Evolutionary conservation across 352 stramenopile species (phyloP).

Genomic region (Globisporangium middletonii): DNA sequence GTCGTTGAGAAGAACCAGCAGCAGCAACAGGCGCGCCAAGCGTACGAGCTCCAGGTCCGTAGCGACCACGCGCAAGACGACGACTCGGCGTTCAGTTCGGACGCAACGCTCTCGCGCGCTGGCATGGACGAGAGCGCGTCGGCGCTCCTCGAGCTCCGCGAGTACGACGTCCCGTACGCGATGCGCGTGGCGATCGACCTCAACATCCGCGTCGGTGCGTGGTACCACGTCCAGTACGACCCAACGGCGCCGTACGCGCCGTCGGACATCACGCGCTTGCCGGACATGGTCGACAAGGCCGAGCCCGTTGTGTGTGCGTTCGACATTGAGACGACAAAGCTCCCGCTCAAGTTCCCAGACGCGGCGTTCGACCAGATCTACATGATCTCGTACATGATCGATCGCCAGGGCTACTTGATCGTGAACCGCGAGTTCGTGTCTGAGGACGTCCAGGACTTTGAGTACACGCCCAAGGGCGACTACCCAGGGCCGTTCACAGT

Average conservation of each 20-base stretch:
- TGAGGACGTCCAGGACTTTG: constrained; percentile 97
- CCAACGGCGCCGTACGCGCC: constrained; percentile 46
- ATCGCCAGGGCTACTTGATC: constrained; percentile 94
- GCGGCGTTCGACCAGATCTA: constrained; percentile 92
- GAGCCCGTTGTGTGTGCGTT: constrained; percentile 96
- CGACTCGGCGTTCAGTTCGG: constrained; percentile 16
- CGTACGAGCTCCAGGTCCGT: constrained; percentile 62
- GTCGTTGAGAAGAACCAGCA: constrained; percentile 62
- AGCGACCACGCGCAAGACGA: constrained; percentile 36
- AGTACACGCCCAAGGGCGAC: constrained; percentile 96
- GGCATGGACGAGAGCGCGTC: constrained; percentile 63
- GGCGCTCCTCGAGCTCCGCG: constrained; percentile 88
- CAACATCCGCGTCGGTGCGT: constrained; percentile 94
- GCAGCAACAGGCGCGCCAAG: constrained; percentile 49
- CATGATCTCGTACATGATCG: constrained; percentile 99
- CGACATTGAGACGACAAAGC: constrained; percentile 99
- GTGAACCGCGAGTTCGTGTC: constrained; percentile 96
- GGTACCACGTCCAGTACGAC: constrained; percentile 93
- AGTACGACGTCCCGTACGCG: constrained; percentile 98
- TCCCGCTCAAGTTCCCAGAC: constrained; percentile 98
- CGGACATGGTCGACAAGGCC: constrained; percentile 90
- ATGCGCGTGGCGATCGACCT: constrained; percentile 96
- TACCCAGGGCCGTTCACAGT: constrained; percentile 92
- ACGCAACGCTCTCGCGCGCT: neutral
- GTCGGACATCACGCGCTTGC: constrained; percentile 40